These are phyloP conservation scores for Aspergillus nanangensis DNA, from an alignment of 495 filamentous ascomycete species.

Conservation along the genomic window DNA sequence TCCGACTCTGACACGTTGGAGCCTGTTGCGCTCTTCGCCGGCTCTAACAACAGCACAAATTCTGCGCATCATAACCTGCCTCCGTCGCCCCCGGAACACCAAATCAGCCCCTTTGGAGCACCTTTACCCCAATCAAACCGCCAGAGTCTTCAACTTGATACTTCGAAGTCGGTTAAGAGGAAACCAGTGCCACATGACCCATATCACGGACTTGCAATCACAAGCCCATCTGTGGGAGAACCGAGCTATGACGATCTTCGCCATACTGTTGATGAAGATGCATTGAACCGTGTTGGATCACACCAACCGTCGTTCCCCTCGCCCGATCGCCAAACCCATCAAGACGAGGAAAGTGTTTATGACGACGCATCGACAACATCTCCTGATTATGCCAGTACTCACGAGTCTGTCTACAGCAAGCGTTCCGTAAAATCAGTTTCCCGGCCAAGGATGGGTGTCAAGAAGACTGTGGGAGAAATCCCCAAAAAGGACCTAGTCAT, in stretches of 20 bases:
- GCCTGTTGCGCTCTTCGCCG: constrained; percentile 2
- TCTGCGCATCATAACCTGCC: constrained; percentile 8
- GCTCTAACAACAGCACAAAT: constrained; percentile 19
- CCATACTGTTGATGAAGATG: constrained; percentile 61
- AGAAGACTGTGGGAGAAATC: constrained; percentile 73
- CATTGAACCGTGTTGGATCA: constrained; percentile 46
- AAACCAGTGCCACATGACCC: constrained; percentile 60
- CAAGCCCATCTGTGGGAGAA: constrained; percentile 18
- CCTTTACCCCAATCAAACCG: constrained; percentile 24
- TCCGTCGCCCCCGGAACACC: constrained; percentile 17
- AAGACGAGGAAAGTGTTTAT: constrained; percentile 45
- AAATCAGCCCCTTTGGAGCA: constrained; percentile 13
- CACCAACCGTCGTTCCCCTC: constrained; percentile 29
- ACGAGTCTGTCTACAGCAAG: constrained; percentile 58
- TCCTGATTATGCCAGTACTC: constrained; percentile 69
- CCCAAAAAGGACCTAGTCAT: constrained; percentile 51
- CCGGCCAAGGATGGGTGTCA: constrained; percentile 72
- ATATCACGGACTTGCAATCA: constrained; percentile 5
- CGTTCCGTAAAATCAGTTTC: constrained; percentile 55
- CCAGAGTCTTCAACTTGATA: constrained; percentile 36
- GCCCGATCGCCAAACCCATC: constrained; percentile 19
- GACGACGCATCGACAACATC: constrained; percentile 45
- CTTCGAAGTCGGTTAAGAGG: constrained; percentile 45
- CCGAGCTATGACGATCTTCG: constrained; percentile 62
- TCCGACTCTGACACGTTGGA: background rate